Evolutionary conservation across 2,329 filamentous ascomycete species (phyloP).

Genomic region (Microsporum audouinii): DNA sequence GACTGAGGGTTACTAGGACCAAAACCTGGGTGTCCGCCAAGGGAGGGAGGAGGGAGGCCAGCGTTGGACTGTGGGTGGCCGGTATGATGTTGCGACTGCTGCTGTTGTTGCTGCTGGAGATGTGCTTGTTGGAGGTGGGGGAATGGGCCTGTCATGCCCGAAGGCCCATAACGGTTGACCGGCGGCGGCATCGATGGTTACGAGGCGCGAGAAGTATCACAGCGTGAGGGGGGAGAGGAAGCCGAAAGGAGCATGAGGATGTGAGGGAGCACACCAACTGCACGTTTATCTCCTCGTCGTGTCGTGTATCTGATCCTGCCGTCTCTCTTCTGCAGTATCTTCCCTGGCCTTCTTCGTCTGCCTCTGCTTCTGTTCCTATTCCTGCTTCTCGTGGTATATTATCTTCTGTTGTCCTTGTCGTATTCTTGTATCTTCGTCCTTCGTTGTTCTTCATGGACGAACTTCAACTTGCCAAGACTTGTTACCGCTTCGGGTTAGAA

Average conservation of each 20-base stretch:
- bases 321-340: not conserved
- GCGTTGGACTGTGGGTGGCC: constrained; percentile 36
- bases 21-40: constrained; percentile 60
- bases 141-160: constrained; percentile 50
- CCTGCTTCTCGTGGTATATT: not conserved
- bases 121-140: constrained; percentile 44
- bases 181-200: constrained; percentile 45
- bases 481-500: not conserved
- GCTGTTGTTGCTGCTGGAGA: constrained; percentile 32
- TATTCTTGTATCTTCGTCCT: not conserved
- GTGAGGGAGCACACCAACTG: not conserved
- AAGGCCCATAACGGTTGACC: constrained; percentile 46
- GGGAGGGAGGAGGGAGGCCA: constrained; percentile 43
- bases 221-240: constrained; percentile 11
- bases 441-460: not conserved
- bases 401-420: not conserved
- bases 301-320: not conserved
- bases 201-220: constrained; percentile 13
- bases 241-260: not conserved
- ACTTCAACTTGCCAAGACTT: not conserved
- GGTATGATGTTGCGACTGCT: constrained; percentile 36
- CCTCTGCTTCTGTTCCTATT: not conserved
- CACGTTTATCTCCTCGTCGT: not conserved
- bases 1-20: constrained; percentile 51
- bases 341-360: not conserved